Conservation (phyloP, 257 asterid species). For the Gynochthodes officinalis region DNA sequence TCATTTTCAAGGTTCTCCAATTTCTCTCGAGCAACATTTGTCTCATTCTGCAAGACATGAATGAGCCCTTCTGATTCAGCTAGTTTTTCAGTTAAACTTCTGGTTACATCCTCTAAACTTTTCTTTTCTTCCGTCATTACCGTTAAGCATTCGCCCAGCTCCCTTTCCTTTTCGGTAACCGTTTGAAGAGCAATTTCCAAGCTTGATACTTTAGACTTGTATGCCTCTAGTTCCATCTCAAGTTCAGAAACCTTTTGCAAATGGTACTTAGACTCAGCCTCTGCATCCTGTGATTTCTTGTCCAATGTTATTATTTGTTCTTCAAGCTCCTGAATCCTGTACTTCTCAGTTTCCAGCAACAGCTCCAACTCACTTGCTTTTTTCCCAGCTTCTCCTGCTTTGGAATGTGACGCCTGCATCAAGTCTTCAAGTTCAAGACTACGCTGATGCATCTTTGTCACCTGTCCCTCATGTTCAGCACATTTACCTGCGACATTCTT, state of each 20-base stretch:
- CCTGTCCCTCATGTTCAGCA: constrained; percentile 67
- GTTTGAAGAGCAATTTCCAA: constrained; percentile 57
- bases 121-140: constrained; percentile 55
- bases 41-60: constrained; percentile 50
- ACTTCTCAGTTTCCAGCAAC: constrained; percentile 69
- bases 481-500: constrained; percentile 47
- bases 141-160: constrained; percentile 41
- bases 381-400: constrained; percentile 52
- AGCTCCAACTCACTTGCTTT: constrained; percentile 65
- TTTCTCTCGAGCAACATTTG: constrained; percentile 48
- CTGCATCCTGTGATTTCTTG: constrained; percentile 45
- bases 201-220: constrained; percentile 56
- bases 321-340: constrained; percentile 80
- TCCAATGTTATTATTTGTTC: constrained; percentile 61
- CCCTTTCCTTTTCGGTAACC: constrained; percentile 65
- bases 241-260: constrained; percentile 56
- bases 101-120: constrained; percentile 48
- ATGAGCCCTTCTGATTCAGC: constrained; percentile 62
- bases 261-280: constrained; percentile 45
- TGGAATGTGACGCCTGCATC: constrained; percentile 60
- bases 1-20: constrained; percentile 63
- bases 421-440: constrained; percentile 76
- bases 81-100: constrained; percentile 52
- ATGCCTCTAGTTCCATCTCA: constrained; percentile 58
- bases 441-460: constrained; percentile 52